phyloP scores from a whole-genome alignment of 1,284 basidiomycete genomes.

The Puccinia triticina region DNA sequence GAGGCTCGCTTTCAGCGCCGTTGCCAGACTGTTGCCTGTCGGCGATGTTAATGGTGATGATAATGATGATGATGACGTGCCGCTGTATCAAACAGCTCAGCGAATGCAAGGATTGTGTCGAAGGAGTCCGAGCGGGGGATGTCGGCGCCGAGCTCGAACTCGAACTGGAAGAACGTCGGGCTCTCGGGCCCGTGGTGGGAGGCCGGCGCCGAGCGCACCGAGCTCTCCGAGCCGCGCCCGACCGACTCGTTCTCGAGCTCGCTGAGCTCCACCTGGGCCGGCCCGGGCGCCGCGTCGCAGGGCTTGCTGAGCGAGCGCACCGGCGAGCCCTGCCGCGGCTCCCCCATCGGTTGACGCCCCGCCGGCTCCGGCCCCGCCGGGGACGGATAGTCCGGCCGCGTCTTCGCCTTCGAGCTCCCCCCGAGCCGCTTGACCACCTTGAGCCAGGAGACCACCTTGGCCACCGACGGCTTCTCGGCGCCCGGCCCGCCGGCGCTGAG shows the following conservation, averaged over 20 bases:
- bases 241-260: conserved; percentile 51
- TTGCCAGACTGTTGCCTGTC: no score
- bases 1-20: no score
- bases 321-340: background rate
- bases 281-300: background rate
- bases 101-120: no score
- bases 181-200: conserved; percentile 50
- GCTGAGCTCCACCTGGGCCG: conserved; percentile 8
- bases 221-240: conserved; percentile 45
- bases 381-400: background rate
- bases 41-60: no score
- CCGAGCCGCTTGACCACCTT: conserved; percentile 52
- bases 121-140: conserved; percentile 54
- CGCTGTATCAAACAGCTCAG: no score
- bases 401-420: conserved; percentile 7
- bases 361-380: background rate
- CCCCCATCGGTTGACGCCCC: background rate
- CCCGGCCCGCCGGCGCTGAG: background rate
- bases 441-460: conserved; percentile 57
- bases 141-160: conserved; percentile 53
- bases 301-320: background rate
- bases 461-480: conserved; percentile 52
- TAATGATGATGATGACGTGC: no score
- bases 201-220: conserved; percentile 21
- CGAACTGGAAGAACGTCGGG: conserved; percentile 54